These are phyloP conservation scores for Grosmannia clavigera DNA, from an alignment of 2,329 filamentous ascomycete species.

Conservation along the genomic window DNA sequence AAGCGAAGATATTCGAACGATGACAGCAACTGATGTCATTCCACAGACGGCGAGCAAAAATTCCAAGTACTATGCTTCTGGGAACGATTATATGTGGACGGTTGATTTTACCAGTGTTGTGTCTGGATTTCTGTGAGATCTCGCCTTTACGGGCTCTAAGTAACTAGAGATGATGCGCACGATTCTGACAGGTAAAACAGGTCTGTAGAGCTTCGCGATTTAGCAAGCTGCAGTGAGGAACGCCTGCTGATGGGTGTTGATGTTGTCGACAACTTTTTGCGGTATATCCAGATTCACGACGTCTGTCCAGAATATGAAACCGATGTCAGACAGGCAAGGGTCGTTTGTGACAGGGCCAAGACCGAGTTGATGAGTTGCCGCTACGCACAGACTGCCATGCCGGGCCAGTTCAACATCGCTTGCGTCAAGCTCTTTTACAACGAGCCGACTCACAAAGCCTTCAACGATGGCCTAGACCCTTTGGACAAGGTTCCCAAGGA, in stretches of 20 bases:
- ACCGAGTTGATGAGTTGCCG: constrained; percentile 52
- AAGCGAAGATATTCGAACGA: constrained; percentile 49
- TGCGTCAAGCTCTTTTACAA: constrained; percentile 54
- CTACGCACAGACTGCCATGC: constrained; percentile 40
- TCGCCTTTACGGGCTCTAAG: not conserved
- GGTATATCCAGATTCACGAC: constrained; percentile 72
- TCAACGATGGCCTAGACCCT: constrained; percentile 13
- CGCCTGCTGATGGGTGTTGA: constrained; percentile 48
- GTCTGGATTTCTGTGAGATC: constrained; percentile 63
- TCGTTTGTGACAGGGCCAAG: constrained; percentile 53
- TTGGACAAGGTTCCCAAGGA: constrained; percentile 23
- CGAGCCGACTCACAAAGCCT: constrained; percentile 15
- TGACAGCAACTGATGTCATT: constrained; percentile 51
- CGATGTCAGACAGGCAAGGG: constrained; percentile 53
- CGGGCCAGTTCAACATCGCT: constrained; percentile 71
- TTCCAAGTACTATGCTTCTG: constrained; percentile 36
- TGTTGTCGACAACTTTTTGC: constrained; percentile 74
- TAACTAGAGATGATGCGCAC: not conserved
- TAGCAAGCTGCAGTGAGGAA: constrained; percentile 41
- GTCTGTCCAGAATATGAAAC: constrained; percentile 71
- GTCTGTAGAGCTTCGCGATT: constrained; percentile 19
- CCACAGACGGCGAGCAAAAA: constrained; percentile 27
- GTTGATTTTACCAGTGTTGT: constrained; percentile 73
- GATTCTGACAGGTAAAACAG: not conserved
- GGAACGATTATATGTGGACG: constrained; percentile 45